phyloP scores from a whole-genome alignment of 164 flowering plant species.

The Aristolochia fimbriata region DNA sequence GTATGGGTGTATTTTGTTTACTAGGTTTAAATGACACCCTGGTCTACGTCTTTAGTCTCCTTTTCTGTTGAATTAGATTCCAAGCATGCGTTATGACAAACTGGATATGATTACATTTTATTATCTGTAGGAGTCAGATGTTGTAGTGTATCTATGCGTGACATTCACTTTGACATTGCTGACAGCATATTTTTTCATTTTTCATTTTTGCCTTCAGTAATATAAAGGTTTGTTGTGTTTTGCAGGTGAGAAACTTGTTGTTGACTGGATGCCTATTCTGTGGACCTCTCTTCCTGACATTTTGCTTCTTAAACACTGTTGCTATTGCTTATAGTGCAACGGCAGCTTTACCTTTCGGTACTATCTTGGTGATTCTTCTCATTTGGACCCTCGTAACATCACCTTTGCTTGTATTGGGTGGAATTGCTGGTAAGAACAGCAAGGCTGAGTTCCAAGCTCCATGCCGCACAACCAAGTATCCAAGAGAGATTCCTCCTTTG shows the following conservation, averaged over 20 bases:
- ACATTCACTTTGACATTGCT: too few species aligned
- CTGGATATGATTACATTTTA: too few species aligned
- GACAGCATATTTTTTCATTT: too few species aligned
- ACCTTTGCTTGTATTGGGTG: conserved; percentile 25
- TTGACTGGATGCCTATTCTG: conserved; percentile 23
- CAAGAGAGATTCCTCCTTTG: conserved; percentile 25
- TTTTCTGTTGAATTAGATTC: too few species aligned
- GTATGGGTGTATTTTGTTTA: conserved; percentile 4
- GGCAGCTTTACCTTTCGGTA: conserved; percentile 26
- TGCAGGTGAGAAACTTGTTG: conserved; percentile 22
- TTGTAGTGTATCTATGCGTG: too few species aligned
- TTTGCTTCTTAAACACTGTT: conserved; percentile 25
- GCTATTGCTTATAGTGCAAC: conserved; percentile 25
- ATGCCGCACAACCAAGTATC: conserved; percentile 25
- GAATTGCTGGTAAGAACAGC: conserved; percentile 28
- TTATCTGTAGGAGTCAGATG: too few species aligned
- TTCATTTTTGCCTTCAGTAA: too few species aligned
- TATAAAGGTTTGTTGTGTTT: background rate
- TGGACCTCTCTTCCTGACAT: conserved; percentile 21
- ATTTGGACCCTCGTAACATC: conserved; percentile 26
- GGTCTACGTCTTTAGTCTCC: too few species aligned
- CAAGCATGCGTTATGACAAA: too few species aligned
- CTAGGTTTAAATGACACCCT: too few species aligned
- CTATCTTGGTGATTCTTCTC: conserved; percentile 25
- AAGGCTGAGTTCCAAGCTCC: conserved; percentile 26